Evolutionary conservation across 108 stramenopile species (phyloP).

Genomic region (Conticribra weissflogii): DNA sequence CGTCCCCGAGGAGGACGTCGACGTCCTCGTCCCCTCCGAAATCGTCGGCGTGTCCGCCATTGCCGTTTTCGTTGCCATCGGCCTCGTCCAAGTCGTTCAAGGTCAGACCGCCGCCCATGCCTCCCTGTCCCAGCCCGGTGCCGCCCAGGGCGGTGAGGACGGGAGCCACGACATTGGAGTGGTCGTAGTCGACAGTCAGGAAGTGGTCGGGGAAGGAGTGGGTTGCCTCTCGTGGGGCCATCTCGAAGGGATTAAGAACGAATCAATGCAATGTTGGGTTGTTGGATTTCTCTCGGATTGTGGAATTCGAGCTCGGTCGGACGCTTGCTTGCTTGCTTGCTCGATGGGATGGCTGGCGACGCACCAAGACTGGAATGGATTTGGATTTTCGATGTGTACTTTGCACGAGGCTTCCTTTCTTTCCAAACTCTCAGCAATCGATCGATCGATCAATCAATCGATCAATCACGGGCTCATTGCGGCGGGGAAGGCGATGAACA

Average conservation of each 20-base stretch:
- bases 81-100: no score
- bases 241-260: slow-evolving; percentile 5
- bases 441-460: no score
- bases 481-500: no score
- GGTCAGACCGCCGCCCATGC: no score
- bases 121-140: not conserved
- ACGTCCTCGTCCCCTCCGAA: not conserved
- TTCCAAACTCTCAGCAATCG: no score
- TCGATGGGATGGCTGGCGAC: no score
- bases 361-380: no score
- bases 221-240: slow-evolving; percentile 83
- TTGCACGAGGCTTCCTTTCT: no score
- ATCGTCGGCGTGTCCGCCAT: not conserved
- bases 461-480: no score
- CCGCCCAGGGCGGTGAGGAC: not conserved
- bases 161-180: not conserved
- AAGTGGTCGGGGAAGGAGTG: slow-evolving; percentile 74
- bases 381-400: no score
- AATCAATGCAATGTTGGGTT: no score
- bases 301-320: not conserved
- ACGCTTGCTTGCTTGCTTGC: not conserved
- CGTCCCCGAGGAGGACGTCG: no score
- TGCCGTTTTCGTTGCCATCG: not conserved
- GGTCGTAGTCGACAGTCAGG: slow-evolving; percentile 73
- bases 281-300: not conserved